Evolutionary conservation across 768 basidiomycete genomes (phyloP).

Genomic region (Lentinus brumalis): DNA sequence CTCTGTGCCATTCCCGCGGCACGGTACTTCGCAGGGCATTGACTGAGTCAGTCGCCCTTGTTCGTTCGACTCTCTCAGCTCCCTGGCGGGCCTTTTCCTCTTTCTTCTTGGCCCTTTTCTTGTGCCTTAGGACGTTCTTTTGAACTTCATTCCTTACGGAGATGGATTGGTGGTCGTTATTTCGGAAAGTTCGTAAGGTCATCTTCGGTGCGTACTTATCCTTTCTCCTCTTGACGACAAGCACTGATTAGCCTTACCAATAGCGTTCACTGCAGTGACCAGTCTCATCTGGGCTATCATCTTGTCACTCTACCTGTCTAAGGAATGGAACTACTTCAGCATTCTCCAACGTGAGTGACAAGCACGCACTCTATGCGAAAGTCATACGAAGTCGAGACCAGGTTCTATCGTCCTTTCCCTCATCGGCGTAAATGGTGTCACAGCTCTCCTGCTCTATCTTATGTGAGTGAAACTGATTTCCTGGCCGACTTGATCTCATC

Average conservation of each 20-base stretch:
- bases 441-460: conserved; percentile 29
- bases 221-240: not conserved
- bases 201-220: conserved; percentile 23
- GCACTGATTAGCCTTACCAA: not conserved
- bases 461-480: conserved; percentile 21
- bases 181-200: conserved; percentile 22
- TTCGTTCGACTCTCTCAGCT: conserved; percentile 26
- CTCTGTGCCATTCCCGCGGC: conserved; percentile 2
- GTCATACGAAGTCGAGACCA: not conserved
- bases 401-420: conserved; percentile 24
- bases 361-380: too few relatives aligned
- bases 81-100: conserved; percentile 29
- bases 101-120: conserved; percentile 7
- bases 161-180: conserved; percentile 32
- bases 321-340: conserved; percentile 23
- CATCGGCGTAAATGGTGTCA: conserved; percentile 23
- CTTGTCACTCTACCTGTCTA: conserved; percentile 26
- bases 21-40: conserved; percentile 27
- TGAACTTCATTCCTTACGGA: conserved; percentile 1
- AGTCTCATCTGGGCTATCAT: conserved; percentile 26
- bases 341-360: conserved; percentile 24
- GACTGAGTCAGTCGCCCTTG: conserved; percentile 31
- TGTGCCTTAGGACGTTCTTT: conserved; percentile 12
- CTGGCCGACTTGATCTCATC: too few relatives aligned
- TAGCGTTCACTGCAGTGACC: conserved; percentile 25